Evolutionary conservation across 768 basidiomycete species (phyloP).

Genomic region (Trichaptum fuscoviolaceum): DNA sequence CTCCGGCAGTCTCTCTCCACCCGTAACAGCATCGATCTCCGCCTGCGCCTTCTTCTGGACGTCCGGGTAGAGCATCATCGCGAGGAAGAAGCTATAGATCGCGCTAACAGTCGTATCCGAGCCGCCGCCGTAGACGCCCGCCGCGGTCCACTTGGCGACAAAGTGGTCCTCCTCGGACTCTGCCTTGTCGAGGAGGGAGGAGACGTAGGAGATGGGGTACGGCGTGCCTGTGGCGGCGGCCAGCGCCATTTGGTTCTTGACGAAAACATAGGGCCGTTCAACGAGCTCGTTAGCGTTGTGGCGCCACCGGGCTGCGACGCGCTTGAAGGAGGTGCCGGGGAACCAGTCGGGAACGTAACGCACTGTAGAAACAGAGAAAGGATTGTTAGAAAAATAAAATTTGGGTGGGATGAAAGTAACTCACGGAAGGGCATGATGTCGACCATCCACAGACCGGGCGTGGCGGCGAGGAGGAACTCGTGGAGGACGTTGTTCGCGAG

Average conservation of each 20-base stretch:
- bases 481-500: constrained; percentile 21
- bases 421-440: constrained; percentile 27
- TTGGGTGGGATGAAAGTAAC: constrained; percentile 3
- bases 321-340: constrained; percentile 18
- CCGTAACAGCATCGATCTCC: constrained; percentile 31
- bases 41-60: constrained; percentile 30
- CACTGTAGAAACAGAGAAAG: too few relatives aligned
- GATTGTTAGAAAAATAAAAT: too few relatives aligned
- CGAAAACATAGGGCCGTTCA: constrained; percentile 2
- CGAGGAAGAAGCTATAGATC: constrained; percentile 28
- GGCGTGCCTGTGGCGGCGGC: neutral
- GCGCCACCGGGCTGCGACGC: neutral
- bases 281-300: neutral
- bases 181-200: neutral
- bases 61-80: constrained; percentile 31
- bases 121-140: constrained; percentile 17
- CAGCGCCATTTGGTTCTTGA: constrained; percentile 1
- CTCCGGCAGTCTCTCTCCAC: constrained; percentile 26
- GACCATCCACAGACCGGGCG: constrained; percentile 30
- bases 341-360: constrained; percentile 17
- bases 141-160: constrained; percentile 18
- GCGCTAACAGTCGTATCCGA: constrained; percentile 30
- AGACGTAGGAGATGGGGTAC: neutral
- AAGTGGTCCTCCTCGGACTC: constrained; percentile 9
- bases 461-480: constrained; percentile 16